These are phyloP conservation scores for Eimeria necatrix DNA, from an alignment of 169 alveolate species.

Conservation along the genomic window DNA sequence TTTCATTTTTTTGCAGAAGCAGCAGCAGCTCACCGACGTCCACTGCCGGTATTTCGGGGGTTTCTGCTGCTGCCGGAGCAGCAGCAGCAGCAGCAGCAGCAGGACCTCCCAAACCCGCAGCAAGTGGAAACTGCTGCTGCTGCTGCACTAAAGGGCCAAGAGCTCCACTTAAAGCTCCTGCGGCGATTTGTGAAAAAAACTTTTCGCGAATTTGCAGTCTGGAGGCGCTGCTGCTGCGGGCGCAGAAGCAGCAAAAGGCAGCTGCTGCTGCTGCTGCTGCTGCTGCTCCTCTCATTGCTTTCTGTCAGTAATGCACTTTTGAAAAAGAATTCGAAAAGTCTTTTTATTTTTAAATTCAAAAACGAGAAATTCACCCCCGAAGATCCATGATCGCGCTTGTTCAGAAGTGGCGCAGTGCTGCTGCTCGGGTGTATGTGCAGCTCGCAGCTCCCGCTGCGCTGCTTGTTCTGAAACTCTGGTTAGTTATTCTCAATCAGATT, in stretches of 20 bases:
- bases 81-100: slow-evolving; percentile 5
- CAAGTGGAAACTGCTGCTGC: neutral
- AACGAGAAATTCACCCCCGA: too few relatives aligned
- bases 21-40: neutral
- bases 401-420: neutral
- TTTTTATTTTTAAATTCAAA: neutral
- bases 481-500: too few relatives aligned
- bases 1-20: neutral
- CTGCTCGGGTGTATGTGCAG: slow-evolving; percentile 32
- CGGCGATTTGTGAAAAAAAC: slow-evolving; percentile 37
- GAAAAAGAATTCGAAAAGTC: neutral
- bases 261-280: too few relatives aligned
- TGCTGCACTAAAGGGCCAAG: neutral
- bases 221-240: neutral
- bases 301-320: neutral
- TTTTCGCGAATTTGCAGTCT: neutral
- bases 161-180: slow-evolving; percentile 36
- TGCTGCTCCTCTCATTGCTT: neutral
- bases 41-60: neutral
- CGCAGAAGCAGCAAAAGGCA: too few relatives aligned
- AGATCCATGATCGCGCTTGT: neutral
- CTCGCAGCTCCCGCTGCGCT: too few relatives aligned
- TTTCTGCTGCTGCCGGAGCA: neutral
- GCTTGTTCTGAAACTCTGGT: too few relatives aligned
- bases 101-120: neutral